Evolutionary conservation across 768 basidiomycete genomes (phyloP).

Genomic region (Leccinum longicurvipes): DNA sequence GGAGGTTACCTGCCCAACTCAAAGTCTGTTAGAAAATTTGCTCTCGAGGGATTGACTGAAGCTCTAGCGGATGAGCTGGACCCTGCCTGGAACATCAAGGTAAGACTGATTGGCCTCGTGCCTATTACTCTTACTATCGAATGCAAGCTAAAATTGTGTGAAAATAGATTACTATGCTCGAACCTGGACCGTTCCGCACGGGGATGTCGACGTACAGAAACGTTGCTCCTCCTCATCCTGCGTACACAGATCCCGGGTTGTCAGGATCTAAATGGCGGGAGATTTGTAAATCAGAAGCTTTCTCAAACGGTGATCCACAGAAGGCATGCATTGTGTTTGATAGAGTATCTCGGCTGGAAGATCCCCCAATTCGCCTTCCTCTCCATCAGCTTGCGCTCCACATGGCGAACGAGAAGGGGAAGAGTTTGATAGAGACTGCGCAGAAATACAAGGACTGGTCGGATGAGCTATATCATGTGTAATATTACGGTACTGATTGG

Average conservation of each 20-base stretch:
- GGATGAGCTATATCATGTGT: conserved; percentile 17
- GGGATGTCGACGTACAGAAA: background rate
- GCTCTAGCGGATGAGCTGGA: conserved; percentile 7
- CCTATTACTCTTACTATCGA: background rate
- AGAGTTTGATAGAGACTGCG: conserved; percentile 5
- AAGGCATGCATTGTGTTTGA: conserved; percentile 23
- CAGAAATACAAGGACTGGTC: conserved; percentile 25
- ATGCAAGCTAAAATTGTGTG: background rate
- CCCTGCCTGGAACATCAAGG: conserved; percentile 23
- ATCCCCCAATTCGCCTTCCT: conserved; percentile 22
- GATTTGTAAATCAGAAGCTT: background rate
- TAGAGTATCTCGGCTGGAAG: conserved; percentile 14
- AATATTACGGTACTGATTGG: background rate
- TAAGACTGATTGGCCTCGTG: background rate
- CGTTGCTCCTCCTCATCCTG: conserved; percentile 8
- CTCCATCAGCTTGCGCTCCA: conserved; percentile 10
- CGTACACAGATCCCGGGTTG: conserved; percentile 16
- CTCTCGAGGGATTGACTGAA: conserved; percentile 29
- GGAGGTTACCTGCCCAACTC: background rate
- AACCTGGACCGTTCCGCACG: conserved; percentile 20
- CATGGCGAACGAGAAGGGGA: conserved; percentile 9
- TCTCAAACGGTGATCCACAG: conserved; percentile 13
- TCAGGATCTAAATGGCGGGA: conserved; percentile 6
- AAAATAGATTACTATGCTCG: conserved; percentile 20
- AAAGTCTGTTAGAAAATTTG: conserved; percentile 13